Evolutionary conservation across 2,329 filamentous ascomycete species (phyloP).

Genomic region (Alternaria ethzedia): DNA sequence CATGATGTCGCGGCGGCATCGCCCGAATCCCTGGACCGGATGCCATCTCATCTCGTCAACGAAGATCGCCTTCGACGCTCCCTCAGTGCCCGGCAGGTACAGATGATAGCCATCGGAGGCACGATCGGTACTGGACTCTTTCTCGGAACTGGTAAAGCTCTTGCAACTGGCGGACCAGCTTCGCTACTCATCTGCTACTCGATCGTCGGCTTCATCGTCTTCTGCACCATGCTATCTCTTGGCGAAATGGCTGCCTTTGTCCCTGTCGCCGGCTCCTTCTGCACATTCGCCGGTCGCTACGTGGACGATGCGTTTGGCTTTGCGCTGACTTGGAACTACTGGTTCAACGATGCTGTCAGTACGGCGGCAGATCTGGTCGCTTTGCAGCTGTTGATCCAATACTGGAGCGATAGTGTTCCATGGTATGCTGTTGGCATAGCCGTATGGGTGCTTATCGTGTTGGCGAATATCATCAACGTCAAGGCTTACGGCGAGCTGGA

Average conservation of each 20-base stretch:
- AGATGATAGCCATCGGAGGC: slow-evolving; percentile 68
- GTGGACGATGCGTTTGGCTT: slow-evolving; percentile 67
- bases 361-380: slow-evolving; percentile 46
- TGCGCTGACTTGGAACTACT: slow-evolving; percentile 42
- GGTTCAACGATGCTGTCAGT: slow-evolving; percentile 40
- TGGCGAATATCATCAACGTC: slow-evolving; percentile 47
- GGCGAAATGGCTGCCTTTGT: slow-evolving; percentile 49
- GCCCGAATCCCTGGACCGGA: slow-evolving; percentile 16
- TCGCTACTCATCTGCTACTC: slow-evolving; percentile 47
- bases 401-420: slow-evolving; percentile 46
- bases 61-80: slow-evolving; percentile 35
- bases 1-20: slow-evolving; percentile 14
- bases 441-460: slow-evolving; percentile 41
- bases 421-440: slow-evolving; percentile 40
- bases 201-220: slow-evolving; percentile 41
- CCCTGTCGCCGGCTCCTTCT: slow-evolving; percentile 42
- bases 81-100: slow-evolving; percentile 57
- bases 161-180: slow-evolving; percentile 54
- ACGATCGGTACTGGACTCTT: slow-evolving; percentile 68
- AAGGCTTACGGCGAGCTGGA: slow-evolving; percentile 46
- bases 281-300: slow-evolving; percentile 46
- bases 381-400: slow-evolving; percentile 42
- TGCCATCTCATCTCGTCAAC: slow-evolving; percentile 21
- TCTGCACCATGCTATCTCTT: slow-evolving; percentile 45
- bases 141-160: slow-evolving; percentile 62